Percentiles rank a stretch among this genome's conserved stretches.
Evolutionary conservation across 2,329 filamentous ascomycete species (phyloP).

Genomic region (Zasmidium citrigriseum): DNA sequence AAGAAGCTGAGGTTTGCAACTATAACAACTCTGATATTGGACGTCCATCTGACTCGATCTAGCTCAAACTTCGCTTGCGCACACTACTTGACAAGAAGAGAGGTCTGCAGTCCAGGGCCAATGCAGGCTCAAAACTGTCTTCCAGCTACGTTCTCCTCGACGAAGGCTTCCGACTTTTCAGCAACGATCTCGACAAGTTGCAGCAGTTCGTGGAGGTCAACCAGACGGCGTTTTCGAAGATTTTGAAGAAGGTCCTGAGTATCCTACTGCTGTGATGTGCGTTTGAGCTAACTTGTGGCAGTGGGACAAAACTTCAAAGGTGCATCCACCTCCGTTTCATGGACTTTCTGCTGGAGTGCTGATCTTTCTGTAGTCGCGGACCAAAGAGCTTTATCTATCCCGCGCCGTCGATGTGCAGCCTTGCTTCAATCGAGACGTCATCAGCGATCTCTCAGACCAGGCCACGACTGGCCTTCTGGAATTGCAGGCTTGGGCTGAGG

Average conservation of each 20-base stretch:
- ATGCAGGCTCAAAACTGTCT: constrained; percentile 78
- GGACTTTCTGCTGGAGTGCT: constrained; percentile 15
- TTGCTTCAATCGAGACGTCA: constrained; percentile 96
- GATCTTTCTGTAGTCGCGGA: constrained; percentile 68
- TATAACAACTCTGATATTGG: background rate
- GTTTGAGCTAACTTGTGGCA: constrained; percentile 45
- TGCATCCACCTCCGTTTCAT: constrained; percentile 37
- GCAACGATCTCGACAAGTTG: constrained; percentile 93
- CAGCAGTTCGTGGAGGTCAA: constrained; percentile 98
- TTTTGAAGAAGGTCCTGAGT: constrained; percentile 78
- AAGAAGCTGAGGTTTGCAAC: constrained; percentile 83
- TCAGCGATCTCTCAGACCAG: constrained; percentile 94
- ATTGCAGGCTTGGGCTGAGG: constrained; percentile 94
- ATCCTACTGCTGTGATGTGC: constrained; percentile 14
- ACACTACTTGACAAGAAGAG: constrained; percentile 95
- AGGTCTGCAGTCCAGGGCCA: constrained; percentile 74
- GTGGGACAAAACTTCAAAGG: constrained; percentile 99
- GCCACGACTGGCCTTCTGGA: constrained; percentile 95
- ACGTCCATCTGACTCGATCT: constrained; percentile 7
- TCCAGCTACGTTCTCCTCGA: constrained; percentile 93
- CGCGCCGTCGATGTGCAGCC: constrained; percentile 96
- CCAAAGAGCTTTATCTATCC: constrained; percentile 95
- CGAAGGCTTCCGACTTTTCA: constrained; percentile 96
- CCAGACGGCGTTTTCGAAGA: constrained; percentile 96
- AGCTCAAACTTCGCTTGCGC: constrained; percentile 91